Percentiles rank a stretch among this genome's conserved stretches.
These are phyloP conservation scores for Clarkia xantiana DNA, from an alignment of 345 rosid genomes.

Conservation along the genomic window DNA sequence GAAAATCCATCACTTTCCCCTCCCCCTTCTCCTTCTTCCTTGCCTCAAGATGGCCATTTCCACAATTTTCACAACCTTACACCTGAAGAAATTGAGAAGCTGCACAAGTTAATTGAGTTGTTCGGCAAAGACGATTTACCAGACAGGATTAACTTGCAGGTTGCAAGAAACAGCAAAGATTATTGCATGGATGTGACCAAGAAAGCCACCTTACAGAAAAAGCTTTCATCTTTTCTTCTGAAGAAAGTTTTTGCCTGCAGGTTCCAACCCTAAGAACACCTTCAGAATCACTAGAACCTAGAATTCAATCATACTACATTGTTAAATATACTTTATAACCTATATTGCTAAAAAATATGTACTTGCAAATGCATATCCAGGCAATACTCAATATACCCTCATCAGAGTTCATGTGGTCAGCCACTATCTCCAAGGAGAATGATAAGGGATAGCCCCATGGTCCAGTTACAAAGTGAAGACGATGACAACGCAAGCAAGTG, in stretches of 20 bases:
- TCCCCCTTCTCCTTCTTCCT: neutral
- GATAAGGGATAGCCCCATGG: slow-evolving; percentile 16
- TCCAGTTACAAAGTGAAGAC: slow-evolving; percentile 10
- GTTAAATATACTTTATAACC: neutral
- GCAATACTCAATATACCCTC: slow-evolving; percentile 52
- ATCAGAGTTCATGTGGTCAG: slow-evolving; percentile 22
- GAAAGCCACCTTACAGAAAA: slow-evolving; percentile 23
- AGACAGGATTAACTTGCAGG: neutral
- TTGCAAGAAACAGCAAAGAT: neutral
- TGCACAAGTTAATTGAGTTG: slow-evolving; percentile 20
- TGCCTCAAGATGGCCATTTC: too few relatives aligned
- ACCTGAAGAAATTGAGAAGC: slow-evolving; percentile 8
- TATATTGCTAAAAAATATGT: neutral
- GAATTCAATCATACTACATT: slow-evolving; percentile 9
- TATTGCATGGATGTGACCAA: slow-evolving; percentile 6
- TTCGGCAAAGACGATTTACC: slow-evolving; percentile 9
- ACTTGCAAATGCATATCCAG: slow-evolving; percentile 13
- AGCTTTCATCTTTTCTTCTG: slow-evolving; percentile 41
- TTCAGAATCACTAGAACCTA: slow-evolving; percentile 24
- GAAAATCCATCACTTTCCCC: slow-evolving; percentile 1
- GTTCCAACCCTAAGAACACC: slow-evolving; percentile 40
- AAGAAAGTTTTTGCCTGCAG: slow-evolving; percentile 55
- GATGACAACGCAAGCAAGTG: slow-evolving; percentile 41
- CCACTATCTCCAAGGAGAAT: slow-evolving; percentile 21
- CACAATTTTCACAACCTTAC: slow-evolving; percentile 11